phyloP scores from a whole-genome alignment of 2,329 filamentous ascomycete species.

The Clarireedia paspali region DNA sequence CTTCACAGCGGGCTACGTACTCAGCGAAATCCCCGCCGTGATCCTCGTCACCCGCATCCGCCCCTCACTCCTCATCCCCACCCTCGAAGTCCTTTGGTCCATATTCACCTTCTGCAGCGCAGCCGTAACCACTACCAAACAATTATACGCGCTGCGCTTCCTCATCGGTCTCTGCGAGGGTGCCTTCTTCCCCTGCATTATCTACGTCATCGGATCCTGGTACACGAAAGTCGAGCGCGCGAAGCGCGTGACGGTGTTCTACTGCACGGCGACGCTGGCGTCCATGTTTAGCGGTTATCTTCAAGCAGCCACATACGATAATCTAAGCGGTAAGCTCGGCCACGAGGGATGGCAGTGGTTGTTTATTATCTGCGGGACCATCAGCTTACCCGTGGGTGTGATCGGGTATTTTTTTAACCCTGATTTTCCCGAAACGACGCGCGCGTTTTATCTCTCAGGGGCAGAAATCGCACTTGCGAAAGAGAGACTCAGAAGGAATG shows the following conservation, averaged over 20 bases:
- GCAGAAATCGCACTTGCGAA: conserved; percentile 14
- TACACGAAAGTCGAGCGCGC: conserved; percentile 38
- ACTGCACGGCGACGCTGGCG: conserved; percentile 43
- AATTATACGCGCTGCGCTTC: conserved; percentile 37
- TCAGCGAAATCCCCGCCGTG: conserved; percentile 19
- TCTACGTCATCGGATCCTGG: conserved; percentile 39
- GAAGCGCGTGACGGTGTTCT: conserved; percentile 48
- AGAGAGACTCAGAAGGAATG: conserved; percentile 13
- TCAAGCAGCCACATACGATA: conserved; percentile 34
- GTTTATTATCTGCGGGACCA: conserved; percentile 43
- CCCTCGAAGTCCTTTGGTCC: conserved; percentile 20
- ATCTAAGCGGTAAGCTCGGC: conserved; percentile 32
- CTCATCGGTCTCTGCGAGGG: conserved; percentile 33
- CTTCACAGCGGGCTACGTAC: conserved; percentile 39
- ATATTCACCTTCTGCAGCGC: conserved; percentile 21
- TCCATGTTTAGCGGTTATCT: conserved; percentile 38
- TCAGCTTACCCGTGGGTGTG: conserved; percentile 45
- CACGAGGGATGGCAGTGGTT: conserved; percentile 38
- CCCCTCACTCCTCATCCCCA: conserved; percentile 22
- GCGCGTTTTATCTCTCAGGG: conserved; percentile 31
- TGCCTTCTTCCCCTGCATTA: conserved; percentile 21
- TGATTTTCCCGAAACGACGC: conserved; percentile 34
- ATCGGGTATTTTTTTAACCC: conserved; percentile 42
- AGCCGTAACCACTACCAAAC: conserved; percentile 26
- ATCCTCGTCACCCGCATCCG: conserved; percentile 18